Evolutionary conservation across 805 yeast genomes (phyloP), one percentile per base, ranked within the genome.

Genomic region (Sugiyamaella lignohabitans): DNA sequence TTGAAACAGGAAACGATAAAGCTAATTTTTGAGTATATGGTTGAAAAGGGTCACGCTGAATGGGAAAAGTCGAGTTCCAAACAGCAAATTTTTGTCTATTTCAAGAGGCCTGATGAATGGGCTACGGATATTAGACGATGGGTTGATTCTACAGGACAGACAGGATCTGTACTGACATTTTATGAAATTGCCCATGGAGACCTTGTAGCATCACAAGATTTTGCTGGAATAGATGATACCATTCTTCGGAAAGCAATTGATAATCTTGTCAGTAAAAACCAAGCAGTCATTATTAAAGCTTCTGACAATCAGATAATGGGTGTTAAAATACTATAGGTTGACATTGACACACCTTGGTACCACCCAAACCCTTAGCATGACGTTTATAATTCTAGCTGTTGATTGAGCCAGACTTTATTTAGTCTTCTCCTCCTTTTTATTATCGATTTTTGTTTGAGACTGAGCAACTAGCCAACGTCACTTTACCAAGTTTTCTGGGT

Each of bases 101-200:
- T 94, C 88, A 75, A 79, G 51, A 68, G 78, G 16, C 70, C 87
- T 47, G 74, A 82, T 56, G 78, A 78, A 54, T 75, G 96, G 93
- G 77, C 80, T 35, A 67, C 78, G 42, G 57, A 71, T 54, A 57
- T 89, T 43, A 59, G 78, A 60, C 83, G 80, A 59, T 76, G 86
- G 89, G 66, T 79, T n/a, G 89, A 84, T 45, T 67, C 71, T 18
- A 77, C 91, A 0, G 96, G 96, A 0, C 95, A 87, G 59, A 68
- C 74, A 45, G 85, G 86, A 4, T 71, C 82, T 1, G 82, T 91
- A 1, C 66, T 91, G 43, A 91, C 98, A 0, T 63, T 88, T 14
- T 88, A 85, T 62, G 98, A 91, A 64, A 62, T 91, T 32, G 70
- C 82, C 0, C 75, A 78, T 48, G 82, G 85, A 45, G 91, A 84